Conservation (phyloP, 148 eudicot species). For the Linanthus parryae region DNA sequence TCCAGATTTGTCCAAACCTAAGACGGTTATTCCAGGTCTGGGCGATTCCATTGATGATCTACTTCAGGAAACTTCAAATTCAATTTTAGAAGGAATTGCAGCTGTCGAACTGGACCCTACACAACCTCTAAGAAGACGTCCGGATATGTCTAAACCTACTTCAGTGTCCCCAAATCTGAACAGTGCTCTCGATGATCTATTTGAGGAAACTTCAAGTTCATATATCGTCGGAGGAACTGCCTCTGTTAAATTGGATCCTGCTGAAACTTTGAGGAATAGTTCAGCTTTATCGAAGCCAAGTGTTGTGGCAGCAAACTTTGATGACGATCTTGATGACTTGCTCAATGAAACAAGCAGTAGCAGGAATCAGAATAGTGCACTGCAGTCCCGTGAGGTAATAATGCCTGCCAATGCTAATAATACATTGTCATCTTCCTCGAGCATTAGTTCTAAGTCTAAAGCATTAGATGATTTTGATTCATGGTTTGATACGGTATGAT, state of each 20-base stretch:
- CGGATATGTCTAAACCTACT: not conserved
- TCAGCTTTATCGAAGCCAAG: slow-evolving; percentile 2
- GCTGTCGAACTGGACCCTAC: not conserved
- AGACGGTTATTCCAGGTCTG: not conserved
- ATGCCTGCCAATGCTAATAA: slow-evolving; percentile 7
- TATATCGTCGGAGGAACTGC: not conserved
- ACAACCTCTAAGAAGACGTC: slow-evolving; percentile 6
- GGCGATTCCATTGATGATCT: slow-evolving; percentile 6
- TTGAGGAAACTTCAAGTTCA: not conserved
- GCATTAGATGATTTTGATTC: slow-evolving; percentile 81
- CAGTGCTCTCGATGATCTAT: slow-evolving; percentile 9
- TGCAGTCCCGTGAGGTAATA: slow-evolving; percentile 11
- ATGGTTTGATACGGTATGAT: slow-evolving; percentile 62
- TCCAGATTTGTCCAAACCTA: not conserved
- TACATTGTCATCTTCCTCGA: slow-evolving; percentile 17
- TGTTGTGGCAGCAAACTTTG: not conserved
- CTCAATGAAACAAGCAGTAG: slow-evolving; percentile 44
- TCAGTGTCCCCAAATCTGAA: slow-evolving; percentile 1
- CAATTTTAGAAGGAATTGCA: slow-evolving; percentile 5
- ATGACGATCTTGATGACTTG: slow-evolving; percentile 54
- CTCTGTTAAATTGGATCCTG: not conserved
- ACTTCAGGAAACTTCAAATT: slow-evolving; percentile 5
- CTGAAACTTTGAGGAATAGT: slow-evolving; percentile 3
- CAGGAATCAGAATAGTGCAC: slow-evolving; percentile 8
- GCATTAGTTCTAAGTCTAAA: slow-evolving; percentile 39